Conservation (phyloP, 495 filamentous ascomycete genomes). For the Penicillium steckii region DNA sequence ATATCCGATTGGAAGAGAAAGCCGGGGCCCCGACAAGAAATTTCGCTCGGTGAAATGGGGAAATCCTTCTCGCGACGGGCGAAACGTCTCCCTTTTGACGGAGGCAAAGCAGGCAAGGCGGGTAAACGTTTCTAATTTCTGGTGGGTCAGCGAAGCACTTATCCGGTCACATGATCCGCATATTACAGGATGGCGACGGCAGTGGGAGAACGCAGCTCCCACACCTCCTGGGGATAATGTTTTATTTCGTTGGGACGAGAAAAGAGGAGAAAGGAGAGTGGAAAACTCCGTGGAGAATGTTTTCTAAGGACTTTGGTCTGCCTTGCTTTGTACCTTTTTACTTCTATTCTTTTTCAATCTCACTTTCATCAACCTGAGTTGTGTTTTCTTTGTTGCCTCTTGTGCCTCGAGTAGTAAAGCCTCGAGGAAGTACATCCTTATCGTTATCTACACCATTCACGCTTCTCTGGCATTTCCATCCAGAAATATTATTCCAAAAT, state of each 20-base stretch:
- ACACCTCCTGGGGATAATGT: slow-evolving; percentile 21
- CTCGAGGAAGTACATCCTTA: neutral
- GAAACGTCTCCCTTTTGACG: neutral
- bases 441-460: neutral
- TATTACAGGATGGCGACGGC: neutral
- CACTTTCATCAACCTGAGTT: neutral
- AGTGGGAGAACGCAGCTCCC: slow-evolving; percentile 8
- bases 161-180: slow-evolving; percentile 10
- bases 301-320: neutral
- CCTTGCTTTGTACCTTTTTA: slow-evolving; percentile 2
- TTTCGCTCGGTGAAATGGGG: neutral
- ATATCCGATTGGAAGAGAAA: slow-evolving; percentile 1
- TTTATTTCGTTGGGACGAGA: slow-evolving; percentile 11
- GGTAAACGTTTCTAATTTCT: slow-evolving; percentile 5
- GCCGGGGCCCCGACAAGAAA: too few species aligned
- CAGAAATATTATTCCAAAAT: slow-evolving; percentile 17
- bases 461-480: neutral
- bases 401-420: too few species aligned
- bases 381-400: neutral
- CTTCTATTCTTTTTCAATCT: neutral
- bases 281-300: neutral
- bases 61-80: slow-evolving; percentile 1
- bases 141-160: slow-evolving; percentile 5
- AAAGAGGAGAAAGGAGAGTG: neutral
- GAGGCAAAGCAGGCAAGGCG: slow-evolving; percentile 3